Base-by-base conservation (phyloP, 1,139 yeast genomes). In the Debaryomyces psychrophilus region DNA sequence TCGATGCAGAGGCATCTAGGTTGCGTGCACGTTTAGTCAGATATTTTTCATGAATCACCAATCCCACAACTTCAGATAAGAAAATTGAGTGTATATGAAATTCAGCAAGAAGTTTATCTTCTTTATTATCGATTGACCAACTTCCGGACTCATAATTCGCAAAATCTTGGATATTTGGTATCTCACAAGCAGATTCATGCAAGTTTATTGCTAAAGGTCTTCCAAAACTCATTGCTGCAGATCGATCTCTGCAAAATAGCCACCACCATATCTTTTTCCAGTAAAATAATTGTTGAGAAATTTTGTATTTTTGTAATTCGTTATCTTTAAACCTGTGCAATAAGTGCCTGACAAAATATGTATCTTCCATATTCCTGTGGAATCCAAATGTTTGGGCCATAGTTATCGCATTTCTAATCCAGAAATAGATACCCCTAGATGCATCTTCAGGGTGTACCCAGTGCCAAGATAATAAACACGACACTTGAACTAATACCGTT, bases 211-310 rank as follows among this genome's bases (percentile, higher is more conserved):
- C 27, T 9, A 47, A 23, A 5, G 58, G 56, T 15, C 55, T 27
- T 2, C 58, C 58, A 33, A 41, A 53, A 42, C 56, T 47, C 17
- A 53, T 23, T 8, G 51, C 37, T 11, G 49, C 31, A n/a, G 51
- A 42, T 25, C 55, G 33, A 41, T 54, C 58, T 8, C 55, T 44
- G 15, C 45, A 44, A 44, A 48, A 51, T n/a, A 54, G 37, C 48
- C 50, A 51, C 58, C 56, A 54, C 55, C 55, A 54, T 5, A 53
- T 28, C 37, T 49, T 50, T 14, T 44, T 45, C 50, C 53, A 49
- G 14, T 38, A 40, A 36, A 47, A 53, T 23, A 43, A 37, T 35
- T 53, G 55, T 37, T 45, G 53, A 11, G 44, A 37, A 12, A 54
- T 31, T 15, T 35, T 28, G 26, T 37, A 39, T 4, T 1, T 38